Percentiles rank a stretch among this genome's conserved stretches.
These are phyloP conservation scores for Xanthoconium purpureum DNA, from an alignment of 768 basidiomycete genomes.

Conservation along the genomic window DNA sequence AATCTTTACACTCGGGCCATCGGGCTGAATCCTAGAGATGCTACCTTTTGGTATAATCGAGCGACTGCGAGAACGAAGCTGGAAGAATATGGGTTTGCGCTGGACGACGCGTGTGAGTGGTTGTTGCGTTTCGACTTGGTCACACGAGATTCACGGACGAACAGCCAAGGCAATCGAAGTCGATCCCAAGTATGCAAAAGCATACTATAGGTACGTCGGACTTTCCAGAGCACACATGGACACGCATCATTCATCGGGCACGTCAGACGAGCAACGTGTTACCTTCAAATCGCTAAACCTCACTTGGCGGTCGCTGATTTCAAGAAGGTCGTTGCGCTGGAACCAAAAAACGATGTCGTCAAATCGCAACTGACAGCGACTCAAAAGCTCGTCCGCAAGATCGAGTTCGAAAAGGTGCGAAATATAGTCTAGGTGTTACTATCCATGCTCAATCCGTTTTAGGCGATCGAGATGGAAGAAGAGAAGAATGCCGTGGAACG, in stretches of 20 bases:
- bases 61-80: constrained; percentile 91
- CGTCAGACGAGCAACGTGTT: constrained; percentile 79
- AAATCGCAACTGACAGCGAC: constrained; percentile 80
- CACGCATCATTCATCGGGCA: neutral
- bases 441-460: constrained; percentile 6
- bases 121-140: constrained; percentile 1
- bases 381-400: constrained; percentile 84
- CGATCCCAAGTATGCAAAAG: constrained; percentile 88
- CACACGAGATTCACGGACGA: constrained; percentile 15
- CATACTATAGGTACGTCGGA: constrained; percentile 67
- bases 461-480: constrained; percentile 93
- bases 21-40: constrained; percentile 80
- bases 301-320: constrained; percentile 86
- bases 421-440: neutral
- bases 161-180: constrained; percentile 81
- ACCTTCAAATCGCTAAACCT: constrained; percentile 86
- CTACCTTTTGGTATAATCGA: constrained; percentile 92
- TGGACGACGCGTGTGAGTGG: constrained; percentile 77
- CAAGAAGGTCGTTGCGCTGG: constrained; percentile 76
- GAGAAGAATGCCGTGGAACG: constrained; percentile 75
- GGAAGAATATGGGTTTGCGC: constrained; percentile 91
- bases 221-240: neutral
- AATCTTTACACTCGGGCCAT: constrained; percentile 82
- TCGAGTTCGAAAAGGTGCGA: constrained; percentile 87
- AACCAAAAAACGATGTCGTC: constrained; percentile 83